Evolutionary conservation across 2,329 filamentous ascomycete genomes (phyloP).

Genomic region (Trichoderma breve): DNA sequence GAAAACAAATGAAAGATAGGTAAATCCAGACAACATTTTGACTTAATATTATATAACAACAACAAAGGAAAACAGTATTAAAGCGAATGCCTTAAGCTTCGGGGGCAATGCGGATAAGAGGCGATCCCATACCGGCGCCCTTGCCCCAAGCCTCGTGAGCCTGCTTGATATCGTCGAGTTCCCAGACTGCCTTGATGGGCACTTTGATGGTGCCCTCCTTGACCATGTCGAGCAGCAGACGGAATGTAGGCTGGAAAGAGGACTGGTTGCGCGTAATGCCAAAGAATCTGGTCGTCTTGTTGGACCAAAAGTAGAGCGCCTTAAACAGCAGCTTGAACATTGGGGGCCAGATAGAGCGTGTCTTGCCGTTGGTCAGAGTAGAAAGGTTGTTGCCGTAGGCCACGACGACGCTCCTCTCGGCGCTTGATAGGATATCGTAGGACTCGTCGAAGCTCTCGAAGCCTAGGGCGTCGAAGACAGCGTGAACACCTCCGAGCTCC

Average conservation of each 20-base stretch:
- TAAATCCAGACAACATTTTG: background rate
- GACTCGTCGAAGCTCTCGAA: constrained; percentile 52
- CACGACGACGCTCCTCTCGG: constrained; percentile 39
- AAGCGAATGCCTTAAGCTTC: background rate
- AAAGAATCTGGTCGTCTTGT: constrained; percentile 37
- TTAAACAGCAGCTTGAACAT: constrained; percentile 37
- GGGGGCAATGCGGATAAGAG: constrained; percentile 31
- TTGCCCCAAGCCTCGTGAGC: constrained; percentile 39
- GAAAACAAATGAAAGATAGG: background rate
- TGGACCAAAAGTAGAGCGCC: constrained; percentile 28
- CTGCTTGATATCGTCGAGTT: constrained; percentile 39
- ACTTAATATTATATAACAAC: background rate
- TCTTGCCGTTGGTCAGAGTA: constrained; percentile 32
- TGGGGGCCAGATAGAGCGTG: constrained; percentile 33
- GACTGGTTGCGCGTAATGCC: constrained; percentile 36
- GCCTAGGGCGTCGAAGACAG: constrained; percentile 49
- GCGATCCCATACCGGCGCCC: constrained; percentile 36
- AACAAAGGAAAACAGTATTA: background rate
- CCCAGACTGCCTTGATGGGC: constrained; percentile 41
- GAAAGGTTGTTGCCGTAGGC: constrained; percentile 40
- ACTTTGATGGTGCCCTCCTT: constrained; percentile 34
- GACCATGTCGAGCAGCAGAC: constrained; percentile 33
- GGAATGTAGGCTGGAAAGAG: constrained; percentile 33
- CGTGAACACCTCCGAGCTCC: constrained; percentile 44
- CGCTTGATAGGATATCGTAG: constrained; percentile 40